phyloP scores from a whole-genome alignment of 257 asterid genomes.

The Agastache rugosa region DNA sequence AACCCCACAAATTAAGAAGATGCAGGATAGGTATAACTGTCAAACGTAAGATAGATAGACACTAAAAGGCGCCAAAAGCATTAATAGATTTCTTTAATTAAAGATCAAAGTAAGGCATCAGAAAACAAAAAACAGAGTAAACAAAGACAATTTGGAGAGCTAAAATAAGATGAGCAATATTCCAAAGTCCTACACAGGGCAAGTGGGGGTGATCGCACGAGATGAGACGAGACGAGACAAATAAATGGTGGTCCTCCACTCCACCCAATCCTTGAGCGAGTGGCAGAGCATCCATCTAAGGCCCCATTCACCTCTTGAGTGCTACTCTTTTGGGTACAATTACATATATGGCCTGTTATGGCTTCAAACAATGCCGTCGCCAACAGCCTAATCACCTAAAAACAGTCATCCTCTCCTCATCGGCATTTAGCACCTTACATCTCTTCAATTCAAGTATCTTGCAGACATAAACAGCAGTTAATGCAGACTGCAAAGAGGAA shows the following conservation, averaged over 20 bases:
- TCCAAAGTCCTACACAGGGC: slow-evolving; percentile 38
- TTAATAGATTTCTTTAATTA: slow-evolving; percentile 2
- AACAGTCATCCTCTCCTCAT: background rate
- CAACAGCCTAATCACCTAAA: slow-evolving; percentile 1
- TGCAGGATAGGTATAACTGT: background rate
- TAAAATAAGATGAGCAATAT: slow-evolving; percentile 25
- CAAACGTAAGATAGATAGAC: slow-evolving; percentile 27
- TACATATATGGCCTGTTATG: slow-evolving; percentile 16
- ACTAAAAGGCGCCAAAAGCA: slow-evolving; percentile 7
- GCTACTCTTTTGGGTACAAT: background rate
- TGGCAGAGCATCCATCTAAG: slow-evolving; percentile 42
- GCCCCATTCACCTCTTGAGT: slow-evolving; percentile 42
- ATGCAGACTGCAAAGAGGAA: background rate
- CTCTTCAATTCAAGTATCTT: slow-evolving; percentile 1
- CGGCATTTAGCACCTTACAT: slow-evolving; percentile 2
- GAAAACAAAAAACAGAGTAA: slow-evolving; percentile 19
- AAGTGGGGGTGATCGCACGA: slow-evolving; percentile 38
- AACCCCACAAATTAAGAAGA: slow-evolving; percentile 19
- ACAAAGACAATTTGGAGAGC: slow-evolving; percentile 27
- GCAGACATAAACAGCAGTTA: background rate
- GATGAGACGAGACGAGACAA: slow-evolving; percentile 38
- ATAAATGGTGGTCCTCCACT: slow-evolving; percentile 60
- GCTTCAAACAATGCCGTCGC: background rate
- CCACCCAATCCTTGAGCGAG: slow-evolving; percentile 44
- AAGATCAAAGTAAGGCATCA: slow-evolving; percentile 3